Conservation (phyloP, 2,329 filamentous ascomycete genomes). For the Fusarium tuaranense region DNA sequence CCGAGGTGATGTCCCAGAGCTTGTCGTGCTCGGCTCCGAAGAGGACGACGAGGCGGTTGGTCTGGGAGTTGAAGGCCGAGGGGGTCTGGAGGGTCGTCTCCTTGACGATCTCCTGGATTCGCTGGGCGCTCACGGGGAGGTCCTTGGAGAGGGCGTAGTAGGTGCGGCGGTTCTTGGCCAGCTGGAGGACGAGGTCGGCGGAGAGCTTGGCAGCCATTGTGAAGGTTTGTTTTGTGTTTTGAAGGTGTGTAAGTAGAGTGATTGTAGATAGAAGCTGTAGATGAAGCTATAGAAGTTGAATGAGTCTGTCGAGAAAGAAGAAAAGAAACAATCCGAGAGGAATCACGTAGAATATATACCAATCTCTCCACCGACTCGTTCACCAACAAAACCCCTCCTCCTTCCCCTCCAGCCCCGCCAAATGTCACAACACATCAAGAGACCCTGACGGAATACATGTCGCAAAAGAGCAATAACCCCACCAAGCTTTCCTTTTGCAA, state of each 20-base stretch:
- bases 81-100: constrained; percentile 77
- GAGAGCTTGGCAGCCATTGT: constrained; percentile 59
- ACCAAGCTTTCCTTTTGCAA: neutral
- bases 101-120: constrained; percentile 74
- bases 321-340: neutral
- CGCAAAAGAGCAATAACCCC: neutral
- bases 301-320: neutral
- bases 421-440: neutral
- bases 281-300: neutral
- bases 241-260: neutral
- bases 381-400: neutral
- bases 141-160: constrained; percentile 76
- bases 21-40: constrained; percentile 86
- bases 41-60: constrained; percentile 81
- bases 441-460: neutral
- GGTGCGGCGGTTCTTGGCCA: constrained; percentile 75
- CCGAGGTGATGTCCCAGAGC: constrained; percentile 82
- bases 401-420: neutral
- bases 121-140: constrained; percentile 61
- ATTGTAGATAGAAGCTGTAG: neutral
- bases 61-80: constrained; percentile 90
- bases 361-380: neutral
- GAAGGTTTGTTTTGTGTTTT: constrained; percentile 37
- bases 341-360: constrained; percentile 22
- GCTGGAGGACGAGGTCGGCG: constrained; percentile 68